These are phyloP conservation scores for Saccharum spontaneum DNA, from an alignment of 176 grass and related monocot species.

Conservation along the genomic window DNA sequence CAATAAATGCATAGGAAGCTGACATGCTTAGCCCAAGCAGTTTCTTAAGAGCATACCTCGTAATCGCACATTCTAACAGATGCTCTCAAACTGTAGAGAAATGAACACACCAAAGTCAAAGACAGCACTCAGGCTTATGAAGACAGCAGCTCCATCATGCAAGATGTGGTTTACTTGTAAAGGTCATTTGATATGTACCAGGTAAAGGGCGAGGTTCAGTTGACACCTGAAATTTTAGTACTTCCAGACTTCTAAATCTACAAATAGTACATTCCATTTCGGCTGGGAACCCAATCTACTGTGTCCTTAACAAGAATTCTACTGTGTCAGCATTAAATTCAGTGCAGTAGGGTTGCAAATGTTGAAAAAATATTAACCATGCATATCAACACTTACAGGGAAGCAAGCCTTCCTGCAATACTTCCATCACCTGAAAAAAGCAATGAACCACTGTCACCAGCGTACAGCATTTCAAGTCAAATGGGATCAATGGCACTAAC, in stretches of 20 bases:
- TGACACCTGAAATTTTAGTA: not conserved
- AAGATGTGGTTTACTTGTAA: constrained; percentile 90
- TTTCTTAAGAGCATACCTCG: not conserved
- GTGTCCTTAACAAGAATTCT: not conserved
- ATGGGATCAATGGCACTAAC: constrained; percentile 30
- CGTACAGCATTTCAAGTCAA: constrained; percentile 34
- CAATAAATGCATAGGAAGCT: not conserved
- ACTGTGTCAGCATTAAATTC: not conserved
- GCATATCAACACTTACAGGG: constrained; percentile 37
- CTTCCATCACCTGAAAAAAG: constrained; percentile 22
- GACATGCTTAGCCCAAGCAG: not conserved
- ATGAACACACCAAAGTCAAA: constrained; percentile 61
- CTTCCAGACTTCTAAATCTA: not conserved
- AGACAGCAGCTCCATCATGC: constrained; percentile 48
- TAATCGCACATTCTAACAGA: not conserved
- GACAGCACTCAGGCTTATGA: constrained; percentile 62
- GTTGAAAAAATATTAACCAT: not conserved
- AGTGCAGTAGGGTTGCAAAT: not conserved
- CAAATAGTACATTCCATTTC: not conserved
- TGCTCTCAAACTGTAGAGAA: constrained; percentile 45
- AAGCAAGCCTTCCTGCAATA: constrained; percentile 24
- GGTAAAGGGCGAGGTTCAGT: constrained; percentile 30
- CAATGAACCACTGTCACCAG: not conserved
- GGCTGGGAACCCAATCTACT: not conserved
- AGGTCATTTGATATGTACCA: constrained; percentile 61